Base-by-base conservation (phyloP, 768 basidiomycete species). In the Suillus plorans region DNA sequence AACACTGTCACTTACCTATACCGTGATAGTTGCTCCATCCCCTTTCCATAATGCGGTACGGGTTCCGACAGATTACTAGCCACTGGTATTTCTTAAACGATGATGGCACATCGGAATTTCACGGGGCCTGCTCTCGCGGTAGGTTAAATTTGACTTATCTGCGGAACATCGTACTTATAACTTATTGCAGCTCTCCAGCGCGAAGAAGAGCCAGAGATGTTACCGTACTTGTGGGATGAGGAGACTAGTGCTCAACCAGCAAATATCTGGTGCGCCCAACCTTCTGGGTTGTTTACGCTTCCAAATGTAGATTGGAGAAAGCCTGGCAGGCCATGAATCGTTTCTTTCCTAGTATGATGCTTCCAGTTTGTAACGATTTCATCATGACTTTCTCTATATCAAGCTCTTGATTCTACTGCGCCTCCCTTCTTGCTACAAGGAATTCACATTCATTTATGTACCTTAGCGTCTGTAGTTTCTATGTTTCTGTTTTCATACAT, bases 31-130 rank as follows among this genome's bases (percentile, higher is more conserved):
- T 59, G 6, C 16, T 59, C 25, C 28, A 18, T 20, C 39, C 58
- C 20, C 1, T 28, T 4, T 1, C 16, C 13, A 1, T 2, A 12
- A 3, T 6, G 2, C 39, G 41, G 41, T 42, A 28, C 18, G 49
- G 65, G 1, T 41, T 44, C n/a, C 14, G 10, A 60, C 22, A 36
- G 7, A 53, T 59, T 39, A 63, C n/a, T 7, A 22, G 3, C 28
- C 34, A 58, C 66, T 2, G 3, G 63, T 67, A 6, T 68, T 60
- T 58, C 52, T 53, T 6, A 47, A 63, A 60, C 55, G 7, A 22
- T 4, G 52, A 34, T 36, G 73, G 69, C 16, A 57, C 36, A 52
- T 68, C 56, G 52, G 73, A 76, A 64, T 77, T 77, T 64, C 61
- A 67, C 44, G 56, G 63, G 28, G 44, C 71, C 57, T 45, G 65